Conservation (phyloP, 495 filamentous ascomycete species). For the Bacidia gigantensis region DNA sequence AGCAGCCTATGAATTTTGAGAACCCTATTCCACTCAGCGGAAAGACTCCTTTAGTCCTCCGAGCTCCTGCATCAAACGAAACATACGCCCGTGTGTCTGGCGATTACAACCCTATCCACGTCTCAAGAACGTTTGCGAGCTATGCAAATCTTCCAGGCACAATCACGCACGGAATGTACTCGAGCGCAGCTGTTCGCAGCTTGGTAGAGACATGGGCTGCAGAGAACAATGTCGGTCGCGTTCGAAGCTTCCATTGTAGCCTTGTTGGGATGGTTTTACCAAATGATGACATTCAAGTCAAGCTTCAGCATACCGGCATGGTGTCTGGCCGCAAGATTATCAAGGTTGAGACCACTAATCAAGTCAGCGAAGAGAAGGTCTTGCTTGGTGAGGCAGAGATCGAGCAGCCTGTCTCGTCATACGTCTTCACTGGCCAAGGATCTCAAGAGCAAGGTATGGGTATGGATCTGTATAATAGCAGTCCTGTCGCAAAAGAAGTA, state of each 20-base stretch:
- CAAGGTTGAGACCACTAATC: conserved; percentile 89
- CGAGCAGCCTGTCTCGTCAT: conserved; percentile 92
- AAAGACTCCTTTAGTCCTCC: conserved; percentile 72
- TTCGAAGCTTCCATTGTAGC: conserved; percentile 88
- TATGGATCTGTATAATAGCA: conserved; percentile 94
- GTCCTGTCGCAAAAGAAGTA: conserved; percentile 85
- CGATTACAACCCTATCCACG: conserved; percentile 98
- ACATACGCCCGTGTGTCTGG: conserved; percentile 95
- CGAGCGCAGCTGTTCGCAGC: conserved; percentile 90
- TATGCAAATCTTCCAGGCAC: conserved; percentile 93
- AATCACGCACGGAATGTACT: conserved; percentile 99
- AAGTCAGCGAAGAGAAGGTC: conserved; percentile 90
- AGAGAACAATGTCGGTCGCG: conserved; percentile 94
- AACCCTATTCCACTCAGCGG: conserved; percentile 91
- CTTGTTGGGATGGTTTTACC: conserved; percentile 96
- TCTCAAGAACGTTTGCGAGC: conserved; percentile 86
- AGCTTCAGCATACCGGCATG: conserved; percentile 94
- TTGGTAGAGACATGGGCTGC: conserved; percentile 99
- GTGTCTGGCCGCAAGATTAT: conserved; percentile 96
- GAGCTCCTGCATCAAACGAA: conserved; percentile 93
- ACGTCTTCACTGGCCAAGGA: conserved; percentile 96
- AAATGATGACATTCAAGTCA: conserved; percentile 86
- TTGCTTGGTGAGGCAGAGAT: conserved; percentile 92
- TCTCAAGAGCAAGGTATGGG: conserved; percentile 99
- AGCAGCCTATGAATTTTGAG: conserved; percentile 94